Conservation (phyloP, 768 basidiomycete genomes). For the Lactarius pseudohatsudake region DNA sequence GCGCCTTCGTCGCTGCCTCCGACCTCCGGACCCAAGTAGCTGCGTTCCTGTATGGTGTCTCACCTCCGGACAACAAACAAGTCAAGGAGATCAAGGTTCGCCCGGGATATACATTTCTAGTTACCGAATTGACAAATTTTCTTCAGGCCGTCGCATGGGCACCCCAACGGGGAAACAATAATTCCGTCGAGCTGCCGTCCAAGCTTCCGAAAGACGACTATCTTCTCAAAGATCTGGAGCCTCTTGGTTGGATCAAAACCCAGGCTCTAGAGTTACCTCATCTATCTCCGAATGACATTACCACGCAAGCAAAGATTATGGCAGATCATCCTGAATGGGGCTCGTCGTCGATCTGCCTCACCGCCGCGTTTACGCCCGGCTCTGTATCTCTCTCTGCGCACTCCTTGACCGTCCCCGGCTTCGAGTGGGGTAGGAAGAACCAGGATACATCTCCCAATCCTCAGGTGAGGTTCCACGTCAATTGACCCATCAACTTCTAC, state of each 20-base stretch:
- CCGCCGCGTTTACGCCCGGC: conserved; percentile 96
- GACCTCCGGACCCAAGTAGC: conserved; percentile 97
- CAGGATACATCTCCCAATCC: conserved; percentile 82
- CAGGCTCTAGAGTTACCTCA: conserved; percentile 91
- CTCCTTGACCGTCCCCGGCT: conserved; percentile 85
- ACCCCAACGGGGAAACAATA: conserved; percentile 97
- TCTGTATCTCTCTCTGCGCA: conserved; percentile 95
- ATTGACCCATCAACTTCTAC: conserved; percentile 12
- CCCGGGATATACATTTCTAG: neutral
- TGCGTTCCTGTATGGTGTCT: conserved; percentile 88
- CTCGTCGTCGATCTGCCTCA: conserved; percentile 89
- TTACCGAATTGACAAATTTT: conserved; percentile 13
- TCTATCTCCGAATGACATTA: conserved; percentile 89
- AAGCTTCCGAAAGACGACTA: conserved; percentile 94
- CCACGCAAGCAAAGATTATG: conserved; percentile 96
- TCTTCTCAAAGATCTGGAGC: conserved; percentile 92
- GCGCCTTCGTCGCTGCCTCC: conserved; percentile 88
- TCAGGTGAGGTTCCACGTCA: conserved; percentile 42
- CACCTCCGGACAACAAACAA: conserved; percentile 94
- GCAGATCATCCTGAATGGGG: conserved; percentile 95
- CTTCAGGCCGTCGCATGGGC: conserved; percentile 84
- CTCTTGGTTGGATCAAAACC: conserved; percentile 95
- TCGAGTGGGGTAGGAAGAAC: conserved; percentile 98
- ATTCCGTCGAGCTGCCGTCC: conserved; percentile 85
- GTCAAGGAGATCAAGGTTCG: conserved; percentile 94